A percentile compares a stretch with the other conserved stretches of the same genome.
phyloP scores from a whole-genome alignment of 2,329 filamentous ascomycete species.

The Pseudocercospora vitis region DNA sequence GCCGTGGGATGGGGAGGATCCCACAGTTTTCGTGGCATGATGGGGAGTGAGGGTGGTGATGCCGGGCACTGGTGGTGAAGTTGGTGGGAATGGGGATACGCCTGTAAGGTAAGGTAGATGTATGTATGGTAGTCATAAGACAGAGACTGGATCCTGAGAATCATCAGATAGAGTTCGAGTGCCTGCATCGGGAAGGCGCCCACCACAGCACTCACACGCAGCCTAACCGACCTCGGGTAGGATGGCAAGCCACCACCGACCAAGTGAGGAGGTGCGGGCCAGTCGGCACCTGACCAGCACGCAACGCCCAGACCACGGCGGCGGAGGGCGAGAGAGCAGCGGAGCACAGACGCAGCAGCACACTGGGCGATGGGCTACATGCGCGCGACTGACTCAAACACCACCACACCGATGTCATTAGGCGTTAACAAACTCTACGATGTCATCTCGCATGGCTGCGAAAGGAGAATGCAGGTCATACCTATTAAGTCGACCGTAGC shows the following conservation, averaged over 20 bases:
- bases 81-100: too few species aligned
- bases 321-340: too few species aligned
- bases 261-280: constrained; percentile 2
- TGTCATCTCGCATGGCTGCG: neutral
- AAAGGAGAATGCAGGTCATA: neutral
- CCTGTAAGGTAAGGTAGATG: too few species aligned
- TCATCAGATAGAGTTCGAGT: constrained; percentile 1
- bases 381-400: constrained; percentile 4
- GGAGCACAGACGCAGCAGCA: neutral
- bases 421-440: constrained; percentile 5
- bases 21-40: constrained; percentile 49
- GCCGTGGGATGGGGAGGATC: constrained; percentile 40
- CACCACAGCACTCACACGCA: too few species aligned
- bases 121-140: too few species aligned
- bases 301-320: too few species aligned
- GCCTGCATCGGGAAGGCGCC: neutral
- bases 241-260: neutral
- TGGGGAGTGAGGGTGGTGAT: too few species aligned
- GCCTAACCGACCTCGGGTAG: neutral
- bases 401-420: constrained; percentile 7
- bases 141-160: too few species aligned
- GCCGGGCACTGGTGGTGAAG: too few species aligned
- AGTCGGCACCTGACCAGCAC: neutral
- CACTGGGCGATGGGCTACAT: neutral
- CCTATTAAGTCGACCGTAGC: neutral